phyloP scores from a whole-genome alignment of 2,329 filamentous ascomycete species.

The Aspergillus uvarum region DNA sequence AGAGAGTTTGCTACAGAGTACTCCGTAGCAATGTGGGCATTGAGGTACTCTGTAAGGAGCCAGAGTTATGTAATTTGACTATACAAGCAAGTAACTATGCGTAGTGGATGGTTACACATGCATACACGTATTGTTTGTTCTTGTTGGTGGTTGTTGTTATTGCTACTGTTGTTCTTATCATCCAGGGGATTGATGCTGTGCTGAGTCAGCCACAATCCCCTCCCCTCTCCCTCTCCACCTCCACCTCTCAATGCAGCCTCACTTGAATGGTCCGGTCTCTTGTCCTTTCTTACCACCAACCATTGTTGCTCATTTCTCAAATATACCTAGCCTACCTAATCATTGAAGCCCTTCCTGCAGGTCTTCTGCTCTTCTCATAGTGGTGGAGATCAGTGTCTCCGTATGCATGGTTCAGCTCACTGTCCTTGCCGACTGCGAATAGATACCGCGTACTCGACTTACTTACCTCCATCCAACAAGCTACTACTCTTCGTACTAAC shows the following conservation, averaged over 20 bases:
- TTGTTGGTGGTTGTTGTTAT: background rate
- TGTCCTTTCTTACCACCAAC: background rate
- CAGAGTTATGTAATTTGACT: too few species aligned
- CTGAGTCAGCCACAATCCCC: background rate
- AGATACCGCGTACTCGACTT: conserved; percentile 1
- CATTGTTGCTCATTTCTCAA: background rate
- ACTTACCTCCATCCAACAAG: background rate
- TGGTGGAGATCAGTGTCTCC: conserved; percentile 13
- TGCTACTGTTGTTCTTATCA: background rate
- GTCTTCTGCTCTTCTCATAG: conserved; percentile 1
- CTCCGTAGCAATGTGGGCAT: too few species aligned
- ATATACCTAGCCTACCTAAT: background rate
- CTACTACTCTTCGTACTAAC: background rate
- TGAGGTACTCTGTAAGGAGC: too few species aligned
- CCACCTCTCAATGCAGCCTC: conserved; percentile 3
- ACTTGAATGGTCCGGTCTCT: background rate
- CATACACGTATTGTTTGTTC: background rate
- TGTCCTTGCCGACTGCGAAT: background rate
- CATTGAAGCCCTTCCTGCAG: background rate
- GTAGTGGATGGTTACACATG: background rate
- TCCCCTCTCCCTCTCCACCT: background rate
- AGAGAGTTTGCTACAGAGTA: background rate
- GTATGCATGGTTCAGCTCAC: background rate
- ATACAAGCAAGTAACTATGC: too few species aligned
- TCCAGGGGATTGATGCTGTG: background rate